A percentile compares a stretch with the other conserved stretches of the same genome.
Conservation (phyloP, 2,329 filamentous ascomycete species). For the Aspergillus neotritici region DNA sequence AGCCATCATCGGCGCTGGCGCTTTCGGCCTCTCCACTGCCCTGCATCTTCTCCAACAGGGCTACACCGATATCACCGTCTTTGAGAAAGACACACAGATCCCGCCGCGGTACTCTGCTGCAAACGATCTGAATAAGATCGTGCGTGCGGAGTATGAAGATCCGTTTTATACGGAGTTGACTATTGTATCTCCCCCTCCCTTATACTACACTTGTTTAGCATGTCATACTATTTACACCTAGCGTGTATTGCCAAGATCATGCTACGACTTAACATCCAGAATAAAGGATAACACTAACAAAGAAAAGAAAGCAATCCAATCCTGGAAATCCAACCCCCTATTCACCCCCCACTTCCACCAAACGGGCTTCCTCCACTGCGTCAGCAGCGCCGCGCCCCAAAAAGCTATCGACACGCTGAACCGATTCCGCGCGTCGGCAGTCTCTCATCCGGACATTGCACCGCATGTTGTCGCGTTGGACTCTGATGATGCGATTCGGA, state of each 20-base stretch:
- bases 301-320: slow-evolving; percentile 46
- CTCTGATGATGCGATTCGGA: slow-evolving; percentile 36
- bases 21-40: slow-evolving; percentile 49
- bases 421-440: slow-evolving; percentile 36
- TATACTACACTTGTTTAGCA: not conserved
- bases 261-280: too few species aligned
- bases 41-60: slow-evolving; percentile 43
- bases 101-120: slow-evolving; percentile 51
- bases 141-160: slow-evolving; percentile 56
- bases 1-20: slow-evolving; percentile 42
- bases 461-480: slow-evolving; percentile 38
- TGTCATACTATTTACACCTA: too few species aligned
- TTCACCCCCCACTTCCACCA: slow-evolving; percentile 51
- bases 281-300: too few species aligned
- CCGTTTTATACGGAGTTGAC: slow-evolving; percentile 52
- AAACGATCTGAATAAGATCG: slow-evolving; percentile 58
- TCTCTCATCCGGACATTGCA: slow-evolving; percentile 32
- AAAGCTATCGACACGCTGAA: slow-evolving; percentile 46
- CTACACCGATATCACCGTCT: slow-evolving; percentile 45
- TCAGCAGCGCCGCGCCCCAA: slow-evolving; percentile 44
- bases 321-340: slow-evolving; percentile 50
- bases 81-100: slow-evolving; percentile 41
- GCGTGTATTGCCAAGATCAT: too few species aligned
- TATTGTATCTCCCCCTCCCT: slow-evolving; percentile 34
- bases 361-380: slow-evolving; percentile 49